Evolutionary conservation across 2,329 filamentous ascomycete species (phyloP), one percentile per base, ranked within the genome.

Genomic region (Thermomyces lanuginosus): DNA sequence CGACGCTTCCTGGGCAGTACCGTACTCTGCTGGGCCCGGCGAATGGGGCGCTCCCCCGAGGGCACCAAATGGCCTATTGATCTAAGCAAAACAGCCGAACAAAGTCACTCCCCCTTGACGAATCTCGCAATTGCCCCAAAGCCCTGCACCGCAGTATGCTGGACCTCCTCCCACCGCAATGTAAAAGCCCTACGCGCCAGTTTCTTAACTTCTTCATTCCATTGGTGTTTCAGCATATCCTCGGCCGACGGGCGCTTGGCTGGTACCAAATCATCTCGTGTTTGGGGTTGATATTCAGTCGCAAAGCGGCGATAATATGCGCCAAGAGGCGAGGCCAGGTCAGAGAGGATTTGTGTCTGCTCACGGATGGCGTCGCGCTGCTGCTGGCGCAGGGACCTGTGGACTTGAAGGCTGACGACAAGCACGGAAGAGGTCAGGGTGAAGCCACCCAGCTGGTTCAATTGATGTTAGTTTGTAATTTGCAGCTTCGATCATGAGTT

Each of bases 121-220:
- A 45, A 27, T 21, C 36, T 37, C 14, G 36, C 25, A 11, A 46
- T 36, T 26, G 55, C 56, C 47, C 76, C 72, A 37, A 71, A 53
- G 2, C 56, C 60, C 36, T 75, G 67, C 28, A 28, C 36, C 3
- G 43, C 45, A 8, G 43, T 42, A 27, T 46, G 39, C 27, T 72
- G 63, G 28, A 73, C 62, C 27, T 63, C 62, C 25, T 60, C 54
- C 75, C 74, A 81, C 48, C 77, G 68, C 34, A 66, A 71, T 17
- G 55, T 62, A 52, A 82, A 70, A 30, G 70, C 66, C 63, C 69
- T 75, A 32, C 61, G 62, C 29, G 77, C 74, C 27, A 74, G 63
- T 34, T 62, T 61, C 48, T 76, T 66, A 18, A 86, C 53, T 51
- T 86, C 78, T 26, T 64, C 53, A 49, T 89, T 86, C 79, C 79